These are phyloP conservation scores for Waltergamsia citrina DNA, from an alignment of 2,329 filamentous ascomycete genomes.

Conservation along the genomic window DNA sequence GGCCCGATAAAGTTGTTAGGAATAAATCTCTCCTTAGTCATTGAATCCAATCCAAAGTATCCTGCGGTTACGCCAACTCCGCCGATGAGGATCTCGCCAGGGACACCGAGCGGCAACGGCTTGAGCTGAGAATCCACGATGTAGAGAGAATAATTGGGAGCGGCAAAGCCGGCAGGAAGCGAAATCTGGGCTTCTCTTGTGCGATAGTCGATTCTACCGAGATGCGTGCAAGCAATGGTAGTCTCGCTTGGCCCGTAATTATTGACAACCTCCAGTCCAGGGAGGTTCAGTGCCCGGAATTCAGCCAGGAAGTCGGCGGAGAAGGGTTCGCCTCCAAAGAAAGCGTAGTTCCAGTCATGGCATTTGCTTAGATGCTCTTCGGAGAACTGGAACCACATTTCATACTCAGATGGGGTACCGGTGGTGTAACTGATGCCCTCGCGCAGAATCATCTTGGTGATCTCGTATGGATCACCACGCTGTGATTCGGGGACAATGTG, in stretches of 20 bases:
- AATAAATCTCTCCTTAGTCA: conserved; percentile 5
- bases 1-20: background rate
- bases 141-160: conserved; percentile 22
- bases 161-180: background rate
- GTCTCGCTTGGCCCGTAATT: conserved; percentile 21
- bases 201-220: no score
- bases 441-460: conserved; percentile 23
- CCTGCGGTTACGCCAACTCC: conserved; percentile 4
- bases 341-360: conserved; percentile 2
- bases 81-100: conserved; percentile 6
- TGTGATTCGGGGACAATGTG: conserved; percentile 14
- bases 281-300: conserved; percentile 4
- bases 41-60: conserved; percentile 5
- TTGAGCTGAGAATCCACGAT: conserved; percentile 22
- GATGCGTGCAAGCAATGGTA: conserved; percentile 4
- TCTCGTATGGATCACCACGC: conserved; percentile 20
- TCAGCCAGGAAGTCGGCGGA: conserved; percentile 6
- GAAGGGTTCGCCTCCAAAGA: conserved; percentile 16
- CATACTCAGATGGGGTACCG: conserved; percentile 31
- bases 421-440: conserved; percentile 17
- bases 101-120: conserved; percentile 6
- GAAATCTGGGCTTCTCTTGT: no score
- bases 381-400: conserved; percentile 15
- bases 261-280: conserved; percentile 10
- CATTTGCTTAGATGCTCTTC: conserved; percentile 4